phyloP scores from a whole-genome alignment of 1,284 basidiomycete genomes.

The Fomitopsis schrenkii region DNA sequence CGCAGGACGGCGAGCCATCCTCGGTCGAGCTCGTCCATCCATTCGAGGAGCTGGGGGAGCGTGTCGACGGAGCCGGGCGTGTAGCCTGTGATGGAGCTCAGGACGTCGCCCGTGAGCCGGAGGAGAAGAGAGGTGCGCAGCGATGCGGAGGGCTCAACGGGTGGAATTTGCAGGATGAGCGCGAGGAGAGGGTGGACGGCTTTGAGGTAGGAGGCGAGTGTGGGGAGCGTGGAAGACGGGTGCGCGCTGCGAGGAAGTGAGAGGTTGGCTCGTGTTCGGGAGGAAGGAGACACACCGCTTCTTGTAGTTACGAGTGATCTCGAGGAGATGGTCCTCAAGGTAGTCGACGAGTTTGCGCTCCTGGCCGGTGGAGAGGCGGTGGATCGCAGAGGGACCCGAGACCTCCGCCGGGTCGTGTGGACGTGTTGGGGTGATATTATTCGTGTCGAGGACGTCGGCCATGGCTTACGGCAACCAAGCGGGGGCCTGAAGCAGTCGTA shows the following conservation, averaged over 20 bases:
- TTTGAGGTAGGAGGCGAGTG: slow-evolving; percentile 52
- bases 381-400: neutral
- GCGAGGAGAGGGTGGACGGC: slow-evolving; percentile 51
- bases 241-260: slow-evolving; percentile 40
- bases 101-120: slow-evolving; percentile 62
- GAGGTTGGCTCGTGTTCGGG: neutral
- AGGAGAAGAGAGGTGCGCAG: slow-evolving; percentile 63
- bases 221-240: slow-evolving; percentile 48
- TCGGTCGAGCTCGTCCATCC: slow-evolving; percentile 65
- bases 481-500: no score
- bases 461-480: no score
- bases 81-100: slow-evolving; percentile 59
- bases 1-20: slow-evolving; percentile 65
- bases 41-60: slow-evolving; percentile 52
- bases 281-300: slow-evolving; percentile 51
- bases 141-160: slow-evolving; percentile 59
- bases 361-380: slow-evolving; percentile 40
- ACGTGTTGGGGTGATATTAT: no score
- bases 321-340: slow-evolving; percentile 59
- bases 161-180: slow-evolving; percentile 67
- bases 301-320: slow-evolving; percentile 62
- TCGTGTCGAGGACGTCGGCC: no score
- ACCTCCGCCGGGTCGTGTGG: no score
- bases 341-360: slow-evolving; percentile 60
- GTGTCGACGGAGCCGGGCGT: slow-evolving; percentile 31